Evolutionary conservation across 805 yeast genomes (phyloP), one percentile per base, ranked within the genome.

Genomic region (Tetrapisispora nanseiensis): DNA sequence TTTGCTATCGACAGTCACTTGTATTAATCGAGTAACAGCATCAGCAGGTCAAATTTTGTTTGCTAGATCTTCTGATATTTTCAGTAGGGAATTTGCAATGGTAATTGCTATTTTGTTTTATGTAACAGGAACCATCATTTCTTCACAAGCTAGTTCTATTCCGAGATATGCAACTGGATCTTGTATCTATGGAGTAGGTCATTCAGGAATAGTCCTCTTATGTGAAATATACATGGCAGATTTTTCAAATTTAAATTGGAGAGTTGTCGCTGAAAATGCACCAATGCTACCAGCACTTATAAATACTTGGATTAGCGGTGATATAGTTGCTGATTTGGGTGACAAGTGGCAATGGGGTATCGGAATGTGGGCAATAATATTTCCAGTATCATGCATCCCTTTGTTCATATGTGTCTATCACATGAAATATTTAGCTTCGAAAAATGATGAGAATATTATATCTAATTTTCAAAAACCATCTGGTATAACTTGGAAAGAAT

Each of bases 281-380:
- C 82, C 85, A 3, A 79, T 82, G 3, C 61, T 74, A 37, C 86
- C 86, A 1, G 78, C 75, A 51, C 70, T 80, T 47, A 76, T 81
- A 55, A 81, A 79, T 57, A 76, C 86, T 22, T 81, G 86, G 86
- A 67, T 78, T 42, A 62, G 76, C 29, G 86, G 84, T 48, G 59
- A 75, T 52, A 64, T 80, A 30, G 55, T 67, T 9, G 44, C 51
- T 7, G 61, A 60, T 24, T 56, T 69, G 43, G 64, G 60, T 35
- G 26, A 41, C 11, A 50, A 57, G 13, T 72, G 77, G 71, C 59
- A 68, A 19, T 75, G 78, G 77, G 70, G 74, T 45, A 71, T 74
- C 47, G 78, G 76, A 20, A 74, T 76, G 63, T 76, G 76, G 75
- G 80, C 80, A 1, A 69, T 72, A 49, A 71, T 76, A 39, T 66